A percentile compares a stretch with the other conserved stretches of the same genome.
phyloP scores from a whole-genome alignment of 768 basidiomycete genomes.

The Sporobolomyces pararoseus region DNA sequence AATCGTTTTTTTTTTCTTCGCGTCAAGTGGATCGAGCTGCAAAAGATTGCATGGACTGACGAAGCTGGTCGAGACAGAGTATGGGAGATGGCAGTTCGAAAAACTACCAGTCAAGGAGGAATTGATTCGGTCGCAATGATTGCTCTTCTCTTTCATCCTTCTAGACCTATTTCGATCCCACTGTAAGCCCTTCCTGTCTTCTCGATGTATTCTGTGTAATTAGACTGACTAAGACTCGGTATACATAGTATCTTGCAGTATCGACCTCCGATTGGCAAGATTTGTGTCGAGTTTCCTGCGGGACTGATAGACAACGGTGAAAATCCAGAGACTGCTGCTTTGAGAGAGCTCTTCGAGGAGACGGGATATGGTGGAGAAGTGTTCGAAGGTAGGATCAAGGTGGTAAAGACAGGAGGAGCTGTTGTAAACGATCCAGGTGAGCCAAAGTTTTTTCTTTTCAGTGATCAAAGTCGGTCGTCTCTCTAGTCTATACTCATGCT shows the following conservation, averaged over 20 bases:
- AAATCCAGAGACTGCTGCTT: constrained; percentile 70
- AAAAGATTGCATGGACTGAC: constrained; percentile 76
- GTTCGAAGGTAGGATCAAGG: constrained; percentile 52
- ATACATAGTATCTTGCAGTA: constrained; percentile 79
- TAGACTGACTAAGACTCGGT: constrained; percentile 30
- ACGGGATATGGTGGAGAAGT: constrained; percentile 67
- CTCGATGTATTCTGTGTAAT: no score
- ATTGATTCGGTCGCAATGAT: constrained; percentile 86
- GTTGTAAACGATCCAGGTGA: constrained; percentile 50
- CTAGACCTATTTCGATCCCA: constrained; percentile 50
- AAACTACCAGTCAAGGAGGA: constrained; percentile 68
- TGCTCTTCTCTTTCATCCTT: constrained; percentile 68
- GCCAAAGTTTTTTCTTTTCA: not conserved
- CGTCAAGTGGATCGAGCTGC: constrained; percentile 66
- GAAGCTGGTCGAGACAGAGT: constrained; percentile 68
- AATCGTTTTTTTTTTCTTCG: no score
- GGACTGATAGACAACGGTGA: constrained; percentile 82
- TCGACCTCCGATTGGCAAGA: constrained; percentile 65
- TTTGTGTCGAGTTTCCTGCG: constrained; percentile 58
- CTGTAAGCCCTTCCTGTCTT: constrained; percentile 24
- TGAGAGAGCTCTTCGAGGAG: constrained; percentile 87
- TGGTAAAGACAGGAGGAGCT: constrained; percentile 59
- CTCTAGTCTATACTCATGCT: not conserved
- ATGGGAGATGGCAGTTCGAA: constrained; percentile 86
- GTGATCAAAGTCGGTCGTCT: no score